Conservation (phyloP, 345 rosid species). For the Capsella bursapastoris region DNA sequence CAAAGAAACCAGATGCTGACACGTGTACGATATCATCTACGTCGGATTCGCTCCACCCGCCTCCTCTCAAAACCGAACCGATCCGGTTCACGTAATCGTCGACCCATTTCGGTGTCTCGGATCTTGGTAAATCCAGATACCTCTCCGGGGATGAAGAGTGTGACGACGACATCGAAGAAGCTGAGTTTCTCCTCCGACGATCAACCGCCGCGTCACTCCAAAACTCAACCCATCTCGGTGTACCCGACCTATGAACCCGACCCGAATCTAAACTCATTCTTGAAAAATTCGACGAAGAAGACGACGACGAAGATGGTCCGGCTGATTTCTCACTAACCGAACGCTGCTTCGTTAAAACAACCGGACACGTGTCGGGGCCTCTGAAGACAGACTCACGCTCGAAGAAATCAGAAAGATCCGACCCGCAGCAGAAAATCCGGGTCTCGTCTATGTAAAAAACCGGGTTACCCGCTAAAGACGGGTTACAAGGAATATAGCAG, state of each 20-base stretch:
- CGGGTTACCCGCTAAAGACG: slow-evolving; percentile 94
- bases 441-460: slow-evolving; percentile 88
- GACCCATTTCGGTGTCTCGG: slow-evolving; percentile 82
- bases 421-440: slow-evolving; percentile 89
- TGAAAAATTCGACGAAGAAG: slow-evolving; percentile 50
- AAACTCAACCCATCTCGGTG: slow-evolving; percentile 96
- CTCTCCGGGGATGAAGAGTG: slow-evolving; percentile 80
- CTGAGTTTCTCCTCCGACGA: slow-evolving; percentile 71
- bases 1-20: slow-evolving; percentile 86
- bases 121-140: slow-evolving; percentile 69
- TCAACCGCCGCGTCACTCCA: slow-evolving; percentile 92
- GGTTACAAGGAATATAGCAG: slow-evolving; percentile 91
- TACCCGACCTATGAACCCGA: slow-evolving; percentile 47
- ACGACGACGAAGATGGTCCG: slow-evolving; percentile 47
- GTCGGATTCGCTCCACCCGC: slow-evolving; percentile 93
- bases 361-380: slow-evolving; percentile 54
- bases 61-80: slow-evolving; percentile 78
- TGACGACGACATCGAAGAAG: slow-evolving; percentile 53
- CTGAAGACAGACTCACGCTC: slow-evolving; percentile 78
- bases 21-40: slow-evolving; percentile 74
- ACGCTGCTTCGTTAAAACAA: slow-evolving; percentile 56
- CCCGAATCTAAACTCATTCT: slow-evolving; percentile 73
- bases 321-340: slow-evolving; percentile 69
- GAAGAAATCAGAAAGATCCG: slow-evolving; percentile 90
- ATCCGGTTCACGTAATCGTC: slow-evolving; percentile 70